Evolutionary conservation across 495 filamentous ascomycete genomes (phyloP), one percentile per base, ranked within the genome.

Genomic region (Penicillium diatomitis): DNA sequence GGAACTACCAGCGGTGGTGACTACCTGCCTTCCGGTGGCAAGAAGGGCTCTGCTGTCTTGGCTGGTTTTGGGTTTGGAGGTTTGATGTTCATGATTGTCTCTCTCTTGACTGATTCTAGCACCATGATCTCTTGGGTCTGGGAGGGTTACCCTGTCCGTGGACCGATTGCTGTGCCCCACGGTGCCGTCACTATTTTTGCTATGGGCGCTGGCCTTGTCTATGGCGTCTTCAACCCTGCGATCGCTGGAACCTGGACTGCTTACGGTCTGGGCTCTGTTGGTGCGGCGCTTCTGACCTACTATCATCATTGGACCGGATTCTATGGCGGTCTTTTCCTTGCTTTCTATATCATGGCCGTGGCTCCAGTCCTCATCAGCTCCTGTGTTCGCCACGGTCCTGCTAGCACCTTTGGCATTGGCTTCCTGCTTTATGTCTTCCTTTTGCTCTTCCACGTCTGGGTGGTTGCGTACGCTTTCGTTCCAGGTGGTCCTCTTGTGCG

Each of bases 121-220:
- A 99, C 94, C 32, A 97, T 97, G 90, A 96, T 97, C 50, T 76
- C 88, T 28, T 99, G 94, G 94, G 88, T 87, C n/a, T 99, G 94
- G 94, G 89, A 96, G 51, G 94, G 94, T 11, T 97, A 87, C 57
- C 94, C 94, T 36, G 79, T 96, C 44, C 79, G 86, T 41, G 94
- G 94, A 4, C 94, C 94, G 4, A 78, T 96, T 39, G 83, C 90
- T 45, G 89, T 81, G 41, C 87, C 90, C 20, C 90, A 99, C 59
- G 94, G 88, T 44, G 86, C 86, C 46, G 78, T 81, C 52, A 94
- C 88, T 3, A 82, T 96, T 47, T 77, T 84, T 44, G 81, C 80
- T 49, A 99, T 97, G 92, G 86, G 86, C 34, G 74, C 73, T 41
- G 94, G 94, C 43, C 73, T 96, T n/a, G 51, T 88, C 8, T 71